Base-by-base conservation (phyloP, 139 green algal species). In the Pedinophyceae sp. region DNA sequence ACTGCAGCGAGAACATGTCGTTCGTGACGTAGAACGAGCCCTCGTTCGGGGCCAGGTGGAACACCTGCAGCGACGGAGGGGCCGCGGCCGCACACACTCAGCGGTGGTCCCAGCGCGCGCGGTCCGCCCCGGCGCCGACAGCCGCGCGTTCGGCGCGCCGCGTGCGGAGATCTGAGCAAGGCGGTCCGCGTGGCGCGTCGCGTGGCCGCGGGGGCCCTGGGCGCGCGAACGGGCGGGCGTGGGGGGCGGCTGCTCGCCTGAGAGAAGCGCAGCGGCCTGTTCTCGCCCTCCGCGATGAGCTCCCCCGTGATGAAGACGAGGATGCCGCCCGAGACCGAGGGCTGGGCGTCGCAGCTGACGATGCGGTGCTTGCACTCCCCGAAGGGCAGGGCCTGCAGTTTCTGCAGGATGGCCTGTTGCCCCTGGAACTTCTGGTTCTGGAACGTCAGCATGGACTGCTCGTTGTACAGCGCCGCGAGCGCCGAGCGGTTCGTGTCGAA, bases 241-340 rank as follows among this genome's bases (percentile, higher is more conserved):
- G 15, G 13, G 10, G 43, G 19, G 13, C 43, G 4, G 43, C 16
- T 39, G 57, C 69, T 52, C 46, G 85, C 80, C 66, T 95, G 86
- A 69, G 79, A 90, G 69, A 95, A 95, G 62, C 89, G 87, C 16
- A 93, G 62, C 3, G 82, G 64, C 29, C 83, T 75, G 10, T 57
- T 58, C 55, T 93, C 83, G 4, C 77, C 79, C 54, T 95, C 87
- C 0, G 78, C 80, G 65, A 86, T 46, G 27, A 93, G 76, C 54
- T 77, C 73, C 7, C 86, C 86, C 0, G 78, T 94, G 2, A 90
- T 80, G 59, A 93, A 93, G 2, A 95, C 80, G 29, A 94, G 59
- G 49, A 95, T 75, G 30, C 85, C 83, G 19, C 70, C 72, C 1
- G 61, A 73, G 5, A 82, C 55, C 18, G 79, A 87, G 5, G 83